A percentile compares a stretch with the other conserved stretches of the same genome.
These are phyloP conservation scores for Phanerodontia chrysosporium DNA, from an alignment of 768 basidiomycete species.

Conservation along the genomic window DNA sequence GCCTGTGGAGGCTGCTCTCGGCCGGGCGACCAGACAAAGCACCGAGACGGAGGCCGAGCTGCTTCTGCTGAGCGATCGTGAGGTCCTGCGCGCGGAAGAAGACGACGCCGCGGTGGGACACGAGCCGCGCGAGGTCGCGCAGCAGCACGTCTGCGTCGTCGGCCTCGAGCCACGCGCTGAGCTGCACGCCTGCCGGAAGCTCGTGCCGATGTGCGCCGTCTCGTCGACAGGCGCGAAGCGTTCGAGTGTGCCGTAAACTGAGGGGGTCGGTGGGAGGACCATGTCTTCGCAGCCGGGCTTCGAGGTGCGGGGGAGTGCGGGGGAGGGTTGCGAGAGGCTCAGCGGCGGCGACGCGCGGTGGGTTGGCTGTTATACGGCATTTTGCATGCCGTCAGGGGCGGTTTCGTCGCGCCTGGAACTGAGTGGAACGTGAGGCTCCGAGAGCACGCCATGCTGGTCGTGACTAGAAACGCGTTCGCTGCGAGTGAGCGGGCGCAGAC, in stretches of 20 bases:
- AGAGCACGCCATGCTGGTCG: not conserved
- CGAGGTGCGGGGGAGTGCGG: too few relatives aligned
- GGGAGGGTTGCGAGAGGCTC: not conserved
- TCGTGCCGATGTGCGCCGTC: slow-evolving; percentile 55
- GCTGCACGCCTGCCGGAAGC: slow-evolving; percentile 43
- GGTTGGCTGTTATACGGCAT: not conserved
- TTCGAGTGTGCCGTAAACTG: not conserved
- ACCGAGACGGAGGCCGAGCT: slow-evolving; percentile 46
- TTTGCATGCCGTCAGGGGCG: not conserved
- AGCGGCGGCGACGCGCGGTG: not conserved
- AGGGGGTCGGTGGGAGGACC: slow-evolving; percentile 3
- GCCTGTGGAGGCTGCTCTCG: slow-evolving; percentile 47
- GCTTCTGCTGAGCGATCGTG: slow-evolving; percentile 44
- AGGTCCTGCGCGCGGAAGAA: slow-evolving; percentile 59
- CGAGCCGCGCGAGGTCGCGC: slow-evolving; percentile 49
- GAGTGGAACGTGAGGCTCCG: not conserved
- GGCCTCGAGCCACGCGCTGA: slow-evolving; percentile 40
- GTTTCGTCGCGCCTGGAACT: not conserved
- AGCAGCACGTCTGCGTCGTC: slow-evolving; percentile 47
- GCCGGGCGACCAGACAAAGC: slow-evolving; percentile 44
- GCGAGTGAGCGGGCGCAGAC: too few relatives aligned
- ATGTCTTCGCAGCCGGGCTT: not conserved
- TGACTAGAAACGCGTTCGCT: not conserved
- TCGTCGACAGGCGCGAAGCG: slow-evolving; percentile 7
- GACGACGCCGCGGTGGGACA: slow-evolving; percentile 56